These are phyloP conservation scores for Hypoxylon sp. DNA, from an alignment of 2,329 filamentous ascomycete genomes.

Conservation along the genomic window DNA sequence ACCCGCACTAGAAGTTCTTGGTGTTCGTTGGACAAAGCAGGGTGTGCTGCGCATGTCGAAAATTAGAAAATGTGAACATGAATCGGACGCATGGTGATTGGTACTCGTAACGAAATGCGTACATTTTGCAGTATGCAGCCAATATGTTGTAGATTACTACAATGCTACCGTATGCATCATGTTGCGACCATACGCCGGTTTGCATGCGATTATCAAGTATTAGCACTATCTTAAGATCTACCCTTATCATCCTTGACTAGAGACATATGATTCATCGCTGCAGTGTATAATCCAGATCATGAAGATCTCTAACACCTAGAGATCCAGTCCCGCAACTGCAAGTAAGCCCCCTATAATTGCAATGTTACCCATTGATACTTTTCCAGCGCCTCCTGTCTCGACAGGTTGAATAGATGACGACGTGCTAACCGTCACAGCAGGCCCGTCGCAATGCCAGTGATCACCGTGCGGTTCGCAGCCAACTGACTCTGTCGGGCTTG, in stretches of 20 bases:
- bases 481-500: slow-evolving; percentile 56
- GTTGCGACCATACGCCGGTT: slow-evolving; percentile 10
- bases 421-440: slow-evolving; percentile 23
- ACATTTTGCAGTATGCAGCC: slow-evolving; percentile 6
- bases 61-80: background rate
- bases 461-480: slow-evolving; percentile 59
- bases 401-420: slow-evolving; percentile 6
- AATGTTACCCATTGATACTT: slow-evolving; percentile 19
- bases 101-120: background rate
- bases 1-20: slow-evolving; percentile 6
- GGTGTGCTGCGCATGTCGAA: slow-evolving; percentile 16
- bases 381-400: slow-evolving; percentile 24
- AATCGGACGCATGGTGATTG: slow-evolving; percentile 16
- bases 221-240: background rate
- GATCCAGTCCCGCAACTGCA: slow-evolving; percentile 24
- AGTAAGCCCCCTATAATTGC: slow-evolving; percentile 35
- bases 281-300: slow-evolving; percentile 3
- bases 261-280: background rate
- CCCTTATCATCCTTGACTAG: background rate
- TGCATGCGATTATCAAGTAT: slow-evolving; percentile 1
- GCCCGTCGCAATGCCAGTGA: slow-evolving; percentile 56
- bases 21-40: background rate
- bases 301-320: slow-evolving; percentile 18
- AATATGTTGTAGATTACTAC: slow-evolving; percentile 32
- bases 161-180: slow-evolving; percentile 23